Evolutionary conservation across 306 rosid genomes (phyloP).

Genomic region (Cucumis sativus): DNA sequence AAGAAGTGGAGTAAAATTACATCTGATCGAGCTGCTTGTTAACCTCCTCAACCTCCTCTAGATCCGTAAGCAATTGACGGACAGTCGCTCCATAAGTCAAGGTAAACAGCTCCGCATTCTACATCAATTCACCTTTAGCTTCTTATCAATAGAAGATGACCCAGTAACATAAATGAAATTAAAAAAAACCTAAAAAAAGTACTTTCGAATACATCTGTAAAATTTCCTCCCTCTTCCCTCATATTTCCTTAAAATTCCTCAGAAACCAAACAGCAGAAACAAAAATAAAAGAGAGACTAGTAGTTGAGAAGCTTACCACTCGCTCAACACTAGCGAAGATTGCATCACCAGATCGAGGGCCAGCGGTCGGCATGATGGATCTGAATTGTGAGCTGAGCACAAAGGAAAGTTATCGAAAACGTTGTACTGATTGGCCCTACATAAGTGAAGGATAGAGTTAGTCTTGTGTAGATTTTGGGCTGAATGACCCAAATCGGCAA

Average conservation of each 20-base stretch:
- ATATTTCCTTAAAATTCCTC: neutral
- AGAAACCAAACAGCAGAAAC: neutral
- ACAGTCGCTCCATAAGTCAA: constrained; percentile 99
- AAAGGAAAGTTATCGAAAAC: neutral
- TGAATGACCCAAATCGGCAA: neutral
- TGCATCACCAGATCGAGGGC: constrained; percentile 92
- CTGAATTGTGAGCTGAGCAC: constrained; percentile 12
- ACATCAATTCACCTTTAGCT: constrained; percentile 3
- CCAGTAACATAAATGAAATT: neutral
- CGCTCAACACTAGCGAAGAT: constrained; percentile 83
- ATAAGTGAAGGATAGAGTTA: neutral
- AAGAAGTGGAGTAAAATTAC: constrained; percentile 17
- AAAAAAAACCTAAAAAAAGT: neutral
- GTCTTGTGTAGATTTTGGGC: neutral
- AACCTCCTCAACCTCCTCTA: constrained; percentile 96
- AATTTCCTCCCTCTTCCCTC: neutral
- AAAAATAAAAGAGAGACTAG: neutral
- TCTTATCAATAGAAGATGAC: neutral
- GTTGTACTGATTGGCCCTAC: neutral
- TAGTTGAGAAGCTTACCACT: constrained; percentile 43
- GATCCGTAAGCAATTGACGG: constrained; percentile 95
- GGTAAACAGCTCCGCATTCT: constrained; percentile 95
- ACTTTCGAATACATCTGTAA: neutral
- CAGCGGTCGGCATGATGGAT: constrained; percentile 62
- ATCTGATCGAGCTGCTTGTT: constrained; percentile 97